Conservation (phyloP, 2,329 filamentous ascomycete genomes). For the Magnaporthales sp. region DNA sequence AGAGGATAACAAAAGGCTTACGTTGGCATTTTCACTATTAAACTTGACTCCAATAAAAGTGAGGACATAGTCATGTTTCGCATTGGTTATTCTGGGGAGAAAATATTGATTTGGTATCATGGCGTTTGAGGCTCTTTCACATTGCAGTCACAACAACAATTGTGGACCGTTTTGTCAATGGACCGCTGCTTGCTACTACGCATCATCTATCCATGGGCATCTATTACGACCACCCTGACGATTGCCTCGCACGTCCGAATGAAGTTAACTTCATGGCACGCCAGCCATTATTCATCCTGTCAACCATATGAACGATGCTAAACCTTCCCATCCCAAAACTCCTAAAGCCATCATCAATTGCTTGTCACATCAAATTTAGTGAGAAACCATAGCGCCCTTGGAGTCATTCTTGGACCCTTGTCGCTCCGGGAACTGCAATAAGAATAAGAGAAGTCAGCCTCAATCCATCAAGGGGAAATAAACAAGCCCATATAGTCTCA, state of each 20-base stretch:
- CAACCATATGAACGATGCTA: not conserved
- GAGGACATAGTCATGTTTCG: not conserved
- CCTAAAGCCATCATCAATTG: not conserved
- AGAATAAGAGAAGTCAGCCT: not conserved
- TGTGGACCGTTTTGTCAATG: not conserved
- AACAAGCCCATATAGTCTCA: no score
- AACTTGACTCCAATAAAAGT: not conserved
- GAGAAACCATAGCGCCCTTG: not conserved
- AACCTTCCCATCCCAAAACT: not conserved
- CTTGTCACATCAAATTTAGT: not conserved
- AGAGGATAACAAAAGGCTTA: not conserved
- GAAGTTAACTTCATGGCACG: not conserved
- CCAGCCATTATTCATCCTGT: not conserved
- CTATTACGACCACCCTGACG: not conserved
- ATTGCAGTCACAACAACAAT: not conserved
- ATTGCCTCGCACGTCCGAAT: not conserved
- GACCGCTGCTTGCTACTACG: not conserved
- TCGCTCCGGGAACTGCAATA: not conserved
- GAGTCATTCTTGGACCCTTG: conserved; percentile 2
- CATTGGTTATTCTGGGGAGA: not conserved
- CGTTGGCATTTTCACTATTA: no score
- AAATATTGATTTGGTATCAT: not conserved
- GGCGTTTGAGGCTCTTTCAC: not conserved
- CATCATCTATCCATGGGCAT: not conserved
- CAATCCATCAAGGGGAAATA: no score